Evolutionary conservation across 208 protist genomes (phyloP), one percentile per base, ranked within the genome.

Genomic region (Crithidia thermophila): DNA sequence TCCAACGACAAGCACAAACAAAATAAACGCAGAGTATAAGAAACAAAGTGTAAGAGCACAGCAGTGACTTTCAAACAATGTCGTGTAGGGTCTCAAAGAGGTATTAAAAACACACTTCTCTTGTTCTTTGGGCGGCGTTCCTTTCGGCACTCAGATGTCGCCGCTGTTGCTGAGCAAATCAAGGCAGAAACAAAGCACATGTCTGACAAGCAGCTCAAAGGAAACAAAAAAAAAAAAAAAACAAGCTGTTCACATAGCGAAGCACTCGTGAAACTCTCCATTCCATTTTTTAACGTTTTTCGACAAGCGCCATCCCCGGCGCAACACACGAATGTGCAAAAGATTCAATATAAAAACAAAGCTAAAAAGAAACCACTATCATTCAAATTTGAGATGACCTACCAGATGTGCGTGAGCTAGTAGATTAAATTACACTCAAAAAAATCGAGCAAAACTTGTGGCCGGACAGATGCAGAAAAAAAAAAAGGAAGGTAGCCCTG

Each of bases 281-380:
- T 21, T 30, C n/a, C 14, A 45, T 23, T 60, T 0, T n/a, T n/a
- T n/a, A 39, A 39, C 34, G 34, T 39, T 39, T 11, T 11, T 11
- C 34, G 11, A 11, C 34, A 39, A 39, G 9, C 9, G 34, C 9
- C 34, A 11, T 6, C 34, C 34, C 23, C 5, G 49, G 2, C 10
- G 3, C 8, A 8, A 23, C 45, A n/a, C 13, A 46, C 4, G 42
- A 46, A 46, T 46, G 42, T 20, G n/a, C n/a, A n/a, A n/a, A n/a
- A n/a, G n/a, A n/a, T n/a, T 9, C 40, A 46, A 46, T 27, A 31
- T 50, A 39, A 37, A 34, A 20, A 30, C 16, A 42, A 53, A 37
- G 42, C 11, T 40, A 43, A 40, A 30, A 70, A 52, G 66, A 50
- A 57, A 52, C n/a, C n/a, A n/a, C n/a, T n/a, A n/a, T n/a, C n/a